These are phyloP conservation scores for Trichophyton verrucosum DNA, from an alignment of 2,329 filamentous ascomycete genomes.

Conservation along the genomic window DNA sequence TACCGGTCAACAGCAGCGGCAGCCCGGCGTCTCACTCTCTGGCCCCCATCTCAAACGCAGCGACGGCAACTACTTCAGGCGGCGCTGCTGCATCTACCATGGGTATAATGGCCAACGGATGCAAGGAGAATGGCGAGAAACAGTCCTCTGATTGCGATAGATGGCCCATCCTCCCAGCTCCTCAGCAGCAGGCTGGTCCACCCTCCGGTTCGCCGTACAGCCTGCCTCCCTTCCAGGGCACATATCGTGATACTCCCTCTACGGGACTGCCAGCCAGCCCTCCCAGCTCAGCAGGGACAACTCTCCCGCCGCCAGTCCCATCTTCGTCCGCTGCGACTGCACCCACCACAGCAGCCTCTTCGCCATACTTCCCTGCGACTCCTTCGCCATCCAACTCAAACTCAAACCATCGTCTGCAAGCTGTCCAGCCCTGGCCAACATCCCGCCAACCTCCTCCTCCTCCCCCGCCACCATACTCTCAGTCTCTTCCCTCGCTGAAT, in stretches of 20 bases:
- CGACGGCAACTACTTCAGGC: constrained; percentile 17
- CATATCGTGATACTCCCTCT: constrained; percentile 21
- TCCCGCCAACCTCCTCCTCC: constrained; percentile 16
- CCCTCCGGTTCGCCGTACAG: constrained; percentile 13
- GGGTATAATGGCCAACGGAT: background rate
- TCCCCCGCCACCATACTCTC: constrained; percentile 23
- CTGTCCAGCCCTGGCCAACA: constrained; percentile 29
- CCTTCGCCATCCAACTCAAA: constrained; percentile 17
- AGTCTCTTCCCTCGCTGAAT: constrained; percentile 29
- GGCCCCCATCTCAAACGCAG: constrained; percentile 17
- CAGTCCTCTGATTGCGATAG: constrained; percentile 9
- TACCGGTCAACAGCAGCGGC: constrained; percentile 26
- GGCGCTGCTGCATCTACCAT: background rate
- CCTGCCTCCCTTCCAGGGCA: constrained; percentile 22
- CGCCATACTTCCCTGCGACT: constrained; percentile 22
- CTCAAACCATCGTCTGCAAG: constrained; percentile 19
- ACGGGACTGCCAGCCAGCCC: background rate
- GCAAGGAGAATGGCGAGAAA: background rate
- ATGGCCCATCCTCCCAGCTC: constrained; percentile 8
- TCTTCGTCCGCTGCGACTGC: constrained; percentile 17
- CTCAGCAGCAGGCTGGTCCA: background rate
- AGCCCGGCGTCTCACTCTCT: constrained; percentile 19
- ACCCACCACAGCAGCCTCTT: constrained; percentile 20
- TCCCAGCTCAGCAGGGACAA: background rate
- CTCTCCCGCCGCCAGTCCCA: constrained; percentile 21